Percentiles rank a stretch among this genome's conserved stretches.
phyloP scores from a whole-genome alignment of 2,329 filamentous ascomycete species.

The Penicillium frequentans region DNA sequence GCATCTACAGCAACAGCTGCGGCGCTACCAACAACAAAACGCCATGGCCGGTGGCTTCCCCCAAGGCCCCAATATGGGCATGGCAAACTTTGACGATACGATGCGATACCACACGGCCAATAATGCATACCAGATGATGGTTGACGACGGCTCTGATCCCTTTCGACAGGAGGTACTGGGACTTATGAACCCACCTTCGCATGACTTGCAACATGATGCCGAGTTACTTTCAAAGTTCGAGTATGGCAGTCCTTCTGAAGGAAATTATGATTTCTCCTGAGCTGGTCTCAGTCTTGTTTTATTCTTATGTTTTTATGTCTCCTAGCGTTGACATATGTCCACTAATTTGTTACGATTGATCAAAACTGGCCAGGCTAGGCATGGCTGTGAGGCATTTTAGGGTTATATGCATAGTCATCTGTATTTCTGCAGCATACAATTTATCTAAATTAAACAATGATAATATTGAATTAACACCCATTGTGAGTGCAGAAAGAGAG shows the following conservation, averaged over 20 bases:
- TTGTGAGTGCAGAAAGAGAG: no score
- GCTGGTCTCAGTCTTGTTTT: constrained; percentile 15
- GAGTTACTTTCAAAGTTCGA: constrained; percentile 41
- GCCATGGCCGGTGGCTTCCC: constrained; percentile 36
- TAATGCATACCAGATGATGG: constrained; percentile 45
- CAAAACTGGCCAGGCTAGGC: background rate
- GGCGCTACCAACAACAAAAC: constrained; percentile 41
- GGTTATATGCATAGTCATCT: background rate
- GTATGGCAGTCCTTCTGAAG: constrained; percentile 40
- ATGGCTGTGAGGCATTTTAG: background rate
- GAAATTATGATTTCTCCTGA: constrained; percentile 35
- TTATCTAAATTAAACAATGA: background rate
- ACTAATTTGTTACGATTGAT: background rate
- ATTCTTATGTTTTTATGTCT: background rate
- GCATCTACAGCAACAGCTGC: constrained; percentile 48
- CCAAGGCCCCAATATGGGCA: constrained; percentile 30
- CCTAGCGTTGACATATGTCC: background rate
- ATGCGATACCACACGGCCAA: constrained; percentile 37
- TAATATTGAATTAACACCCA: background rate
- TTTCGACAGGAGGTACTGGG: constrained; percentile 40
- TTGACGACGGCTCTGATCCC: constrained; percentile 40
- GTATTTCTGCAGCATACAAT: background rate
- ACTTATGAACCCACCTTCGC: constrained; percentile 39
- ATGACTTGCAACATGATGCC: constrained; percentile 43
- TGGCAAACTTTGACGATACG: constrained; percentile 39